These are phyloP conservation scores for Fagus sylvatica DNA, from an alignment of 306 rosid genomes.

Conservation along the genomic window DNA sequence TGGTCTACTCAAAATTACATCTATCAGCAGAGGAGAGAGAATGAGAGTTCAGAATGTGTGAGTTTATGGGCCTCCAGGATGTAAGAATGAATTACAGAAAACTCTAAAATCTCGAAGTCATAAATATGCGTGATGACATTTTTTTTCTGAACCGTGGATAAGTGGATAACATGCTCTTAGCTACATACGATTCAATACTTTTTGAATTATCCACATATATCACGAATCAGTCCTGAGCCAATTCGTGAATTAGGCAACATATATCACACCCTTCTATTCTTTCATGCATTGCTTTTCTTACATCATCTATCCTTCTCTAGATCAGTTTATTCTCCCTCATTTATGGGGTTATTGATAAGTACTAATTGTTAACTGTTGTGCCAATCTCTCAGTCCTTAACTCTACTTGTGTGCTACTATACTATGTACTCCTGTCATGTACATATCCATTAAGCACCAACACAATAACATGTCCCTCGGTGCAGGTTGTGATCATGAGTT, in stretches of 20 bases:
- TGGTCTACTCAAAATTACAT: not conserved
- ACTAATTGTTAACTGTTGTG: not conserved
- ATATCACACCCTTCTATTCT: not conserved
- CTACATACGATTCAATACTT: not conserved
- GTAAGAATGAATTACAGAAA: not conserved
- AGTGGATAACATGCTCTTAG: not conserved
- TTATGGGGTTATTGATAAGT: no score
- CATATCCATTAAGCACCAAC: not conserved
- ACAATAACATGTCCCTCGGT: conserved; percentile 9
- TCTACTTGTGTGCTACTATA: not conserved
- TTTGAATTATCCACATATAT: not conserved
- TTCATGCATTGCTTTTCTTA: not conserved
- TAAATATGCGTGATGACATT: not conserved
- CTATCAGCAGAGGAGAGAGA: not conserved
- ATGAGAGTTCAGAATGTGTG: not conserved
- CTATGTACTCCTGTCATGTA: conserved; percentile 6
- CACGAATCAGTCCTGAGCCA: not conserved
- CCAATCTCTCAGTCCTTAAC: not conserved
- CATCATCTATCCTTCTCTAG: not conserved
- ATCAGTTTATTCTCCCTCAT: not conserved
- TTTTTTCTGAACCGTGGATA: no score
- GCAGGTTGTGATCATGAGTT: conserved; percentile 97
- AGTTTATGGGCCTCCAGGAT: not conserved
- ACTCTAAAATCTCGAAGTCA: not conserved
- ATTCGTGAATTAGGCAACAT: not conserved